Evolutionary conservation across 1,284 basidiomycete genomes (phyloP), one percentile per base, ranked within the genome.

Genomic region (Mycosarcoma maydis): DNA sequence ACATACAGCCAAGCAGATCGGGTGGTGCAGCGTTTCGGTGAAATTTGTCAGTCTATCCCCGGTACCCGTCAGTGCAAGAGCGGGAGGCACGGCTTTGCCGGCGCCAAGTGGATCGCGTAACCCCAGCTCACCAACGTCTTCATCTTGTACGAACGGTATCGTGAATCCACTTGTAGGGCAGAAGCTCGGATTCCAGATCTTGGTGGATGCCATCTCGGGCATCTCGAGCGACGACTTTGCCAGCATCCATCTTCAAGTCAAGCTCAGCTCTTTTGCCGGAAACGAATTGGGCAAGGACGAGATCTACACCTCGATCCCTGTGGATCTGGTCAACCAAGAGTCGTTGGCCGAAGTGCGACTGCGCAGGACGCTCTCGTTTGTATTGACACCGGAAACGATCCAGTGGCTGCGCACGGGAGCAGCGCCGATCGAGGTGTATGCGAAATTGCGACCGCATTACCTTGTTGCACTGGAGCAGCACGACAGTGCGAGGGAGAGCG

Each of bases 21-120:
- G 73, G 0, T 23, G 39, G 14, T 79, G 77, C 42, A 52, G 39
- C 6, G 75, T 74, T 6, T 46, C 65, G 50, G 38, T 79, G 39
- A 77, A 75, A 49, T 77, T 77, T 38, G 62, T 77, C 40, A 75
- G 73, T 48, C 38, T 78, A 23, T 45, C 72, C 11, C 52, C 54
- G 41, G 55, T 65, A 24, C 30, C 50, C 6, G 19, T 6, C 14
- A 47, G 32, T 17, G 24, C 47, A 19, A 24, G 52, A 39, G 39
- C 42, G 27, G 32, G 44, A 26, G 19, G 46, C 52, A n/a, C n/a
- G n/a, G n/a, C n/a, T n/a, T 29, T 65, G 42, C 36, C 55, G 50
- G 61, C 54, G 45, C 54, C 50, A 13, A 49, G 50, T 29, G 54
- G 54, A 5, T 33, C 54, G 27, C 49, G 54, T 9, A 47, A 56